These are phyloP conservation scores for Chalciporus sp. DNA, from an alignment of 1,284 basidiomycete genomes.

Conservation along the genomic window DNA sequence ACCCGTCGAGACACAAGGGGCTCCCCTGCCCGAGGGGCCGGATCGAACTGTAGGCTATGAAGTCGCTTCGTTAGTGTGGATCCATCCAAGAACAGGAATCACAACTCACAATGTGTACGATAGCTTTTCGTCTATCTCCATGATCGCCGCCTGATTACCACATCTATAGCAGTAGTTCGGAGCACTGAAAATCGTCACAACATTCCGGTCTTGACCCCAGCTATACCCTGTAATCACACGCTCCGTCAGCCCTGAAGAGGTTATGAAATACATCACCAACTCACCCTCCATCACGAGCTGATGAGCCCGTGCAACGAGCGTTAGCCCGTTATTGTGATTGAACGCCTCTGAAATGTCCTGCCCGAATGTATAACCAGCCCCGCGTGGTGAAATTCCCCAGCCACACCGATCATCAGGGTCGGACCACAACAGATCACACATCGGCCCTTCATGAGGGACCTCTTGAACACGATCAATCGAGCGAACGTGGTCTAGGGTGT, in stretches of 20 bases:
- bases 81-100: constrained; percentile 6
- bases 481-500: constrained; percentile 98
- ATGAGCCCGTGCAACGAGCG: constrained; percentile 94
- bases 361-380: constrained; percentile 98
- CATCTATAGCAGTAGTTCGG: constrained; percentile 99
- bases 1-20: constrained; percentile 97
- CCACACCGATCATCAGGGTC: constrained; percentile 99
- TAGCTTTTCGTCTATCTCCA: constrained; percentile 99
- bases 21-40: constrained; percentile 96
- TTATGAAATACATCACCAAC: constrained; percentile 21
- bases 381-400: constrained; percentile 99
- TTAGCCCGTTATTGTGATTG: constrained; percentile 99
- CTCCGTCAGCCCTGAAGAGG: constrained; percentile 5
- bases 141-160: constrained; percentile 99
- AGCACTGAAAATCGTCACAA: constrained; percentile 99
- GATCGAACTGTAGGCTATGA: constrained; percentile 96
- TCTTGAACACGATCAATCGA: constrained; percentile 99
- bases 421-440: constrained; percentile 99
- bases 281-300: constrained; percentile 98
- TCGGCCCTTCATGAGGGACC: constrained; percentile 98
- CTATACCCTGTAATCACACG: constrained; percentile 64
- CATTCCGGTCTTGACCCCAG: constrained; percentile 99
- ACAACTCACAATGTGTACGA: constrained; percentile 85
- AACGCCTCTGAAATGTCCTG: constrained; percentile 98
- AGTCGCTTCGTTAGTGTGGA: constrained; percentile 10